Conservation (phyloP, 805 yeast species). For the Komagataella ulmi region DNA sequence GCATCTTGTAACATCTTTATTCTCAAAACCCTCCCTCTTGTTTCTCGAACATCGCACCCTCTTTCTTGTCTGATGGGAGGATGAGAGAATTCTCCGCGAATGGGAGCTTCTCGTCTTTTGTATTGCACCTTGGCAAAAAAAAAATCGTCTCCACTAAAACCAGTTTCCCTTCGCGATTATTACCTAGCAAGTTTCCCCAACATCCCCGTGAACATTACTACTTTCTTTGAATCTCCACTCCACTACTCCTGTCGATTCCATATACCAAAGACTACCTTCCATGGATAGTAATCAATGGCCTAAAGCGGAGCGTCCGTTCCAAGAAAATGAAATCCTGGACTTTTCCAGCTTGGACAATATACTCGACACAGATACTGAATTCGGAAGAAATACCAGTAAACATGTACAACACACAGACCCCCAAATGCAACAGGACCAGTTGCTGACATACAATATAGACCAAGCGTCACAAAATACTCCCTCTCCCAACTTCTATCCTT, state of each 20-base stretch:
- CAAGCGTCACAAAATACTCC: neutral
- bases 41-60: neutral
- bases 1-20: neutral
- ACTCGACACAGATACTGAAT: neutral
- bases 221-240: neutral
- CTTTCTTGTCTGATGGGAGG: neutral
- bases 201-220: neutral
- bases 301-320: neutral
- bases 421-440: neutral
- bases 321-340: constrained; percentile 1
- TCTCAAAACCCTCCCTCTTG: neutral
- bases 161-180: neutral
- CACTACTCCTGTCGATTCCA: neutral
- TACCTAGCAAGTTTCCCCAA: neutral
- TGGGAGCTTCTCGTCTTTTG: neutral
- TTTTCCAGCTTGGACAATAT: constrained; percentile 1
- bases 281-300: neutral
- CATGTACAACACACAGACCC: neutral
- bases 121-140: neutral
- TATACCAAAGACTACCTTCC: neutral
- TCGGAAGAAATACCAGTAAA: neutral
- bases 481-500: neutral
- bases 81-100: no score
- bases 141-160: neutral
- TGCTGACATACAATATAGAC: neutral